These are phyloP conservation scores for Neurospora discreta DNA, from an alignment of 495 filamentous ascomycete genomes.

Conservation along the genomic window DNA sequence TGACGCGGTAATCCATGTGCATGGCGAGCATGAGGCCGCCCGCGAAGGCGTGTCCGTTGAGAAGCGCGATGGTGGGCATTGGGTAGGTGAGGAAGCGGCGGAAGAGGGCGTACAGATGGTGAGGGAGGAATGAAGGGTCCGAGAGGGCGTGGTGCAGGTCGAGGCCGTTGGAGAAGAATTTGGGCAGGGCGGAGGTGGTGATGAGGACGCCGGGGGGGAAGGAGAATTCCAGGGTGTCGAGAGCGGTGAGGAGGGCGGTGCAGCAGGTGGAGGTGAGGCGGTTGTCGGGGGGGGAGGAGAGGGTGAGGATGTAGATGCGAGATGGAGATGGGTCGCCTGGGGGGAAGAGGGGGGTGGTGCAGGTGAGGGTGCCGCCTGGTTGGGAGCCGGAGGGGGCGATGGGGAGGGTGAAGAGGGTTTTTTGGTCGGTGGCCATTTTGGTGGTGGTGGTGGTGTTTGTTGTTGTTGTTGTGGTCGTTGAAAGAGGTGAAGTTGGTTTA, in stretches of 20 bases:
- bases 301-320: conserved; percentile 56
- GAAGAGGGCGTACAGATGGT: conserved; percentile 48
- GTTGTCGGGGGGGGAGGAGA: conserved; percentile 61
- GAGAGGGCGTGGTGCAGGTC: conserved; percentile 47
- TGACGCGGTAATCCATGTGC: conserved; percentile 74
- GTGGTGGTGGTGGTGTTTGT: background rate
- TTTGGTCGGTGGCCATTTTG: conserved; percentile 2
- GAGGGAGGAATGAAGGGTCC: conserved; percentile 41
- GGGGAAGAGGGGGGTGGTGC: conserved; percentile 38
- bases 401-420: conserved; percentile 32
- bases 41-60: conserved; percentile 78
- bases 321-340: background rate
- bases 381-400: conserved; percentile 21
- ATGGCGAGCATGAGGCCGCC: conserved; percentile 71
- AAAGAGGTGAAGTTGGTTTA: background rate
- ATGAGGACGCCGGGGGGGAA: conserved; percentile 59
- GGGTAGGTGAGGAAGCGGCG: conserved; percentile 56
- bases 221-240: conserved; percentile 60
- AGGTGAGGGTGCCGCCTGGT: conserved; percentile 40
- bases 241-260: conserved; percentile 51
- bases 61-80: conserved; percentile 68
- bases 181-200: conserved; percentile 60
- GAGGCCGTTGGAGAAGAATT: conserved; percentile 76
- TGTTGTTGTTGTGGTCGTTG: background rate
- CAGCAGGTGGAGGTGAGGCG: conserved; percentile 58